Conservation (phyloP, 176 grass and related monocot species). For the Alloteropsis semialata region DNA sequence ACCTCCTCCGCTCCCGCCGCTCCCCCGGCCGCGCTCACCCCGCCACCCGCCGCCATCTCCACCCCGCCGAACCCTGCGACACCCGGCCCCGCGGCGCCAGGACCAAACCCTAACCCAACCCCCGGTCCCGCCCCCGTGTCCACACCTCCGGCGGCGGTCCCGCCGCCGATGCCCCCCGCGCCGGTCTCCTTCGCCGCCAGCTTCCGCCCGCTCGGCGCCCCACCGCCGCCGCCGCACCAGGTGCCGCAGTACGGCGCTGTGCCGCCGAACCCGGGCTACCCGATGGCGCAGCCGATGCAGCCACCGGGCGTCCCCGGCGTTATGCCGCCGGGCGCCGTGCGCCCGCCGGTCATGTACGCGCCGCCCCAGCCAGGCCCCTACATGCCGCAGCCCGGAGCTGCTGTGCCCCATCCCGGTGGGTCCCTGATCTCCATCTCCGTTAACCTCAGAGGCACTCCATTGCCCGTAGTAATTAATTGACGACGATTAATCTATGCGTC, state of each 20-base stretch:
- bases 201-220: constrained; percentile 52
- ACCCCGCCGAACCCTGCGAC: constrained; percentile 32
- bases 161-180: constrained; percentile 20
- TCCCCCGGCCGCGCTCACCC: not conserved
- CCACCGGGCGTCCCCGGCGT: constrained; percentile 34
- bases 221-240: constrained; percentile 26
- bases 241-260: constrained; percentile 40
- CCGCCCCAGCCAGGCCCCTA: constrained; percentile 36
- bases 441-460: not conserved
- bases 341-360: constrained; percentile 42
- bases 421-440: constrained; percentile 16
- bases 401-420: constrained; percentile 49
- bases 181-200: constrained; percentile 32
- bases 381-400: constrained; percentile 36
- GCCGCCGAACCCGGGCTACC: constrained; percentile 39
- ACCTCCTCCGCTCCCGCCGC: not conserved
- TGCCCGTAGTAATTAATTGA: not conserved
- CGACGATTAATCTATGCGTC: not conserved
- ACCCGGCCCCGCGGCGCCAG: not conserved
- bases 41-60: constrained; percentile 3
- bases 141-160: constrained; percentile 5
- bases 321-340: constrained; percentile 33
- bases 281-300: constrained; percentile 50
- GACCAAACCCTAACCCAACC: constrained; percentile 44
- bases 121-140: not conserved